Base-by-base conservation (phyloP, 495 filamentous ascomycete genomes). In the Aspergillus homomorphus region DNA sequence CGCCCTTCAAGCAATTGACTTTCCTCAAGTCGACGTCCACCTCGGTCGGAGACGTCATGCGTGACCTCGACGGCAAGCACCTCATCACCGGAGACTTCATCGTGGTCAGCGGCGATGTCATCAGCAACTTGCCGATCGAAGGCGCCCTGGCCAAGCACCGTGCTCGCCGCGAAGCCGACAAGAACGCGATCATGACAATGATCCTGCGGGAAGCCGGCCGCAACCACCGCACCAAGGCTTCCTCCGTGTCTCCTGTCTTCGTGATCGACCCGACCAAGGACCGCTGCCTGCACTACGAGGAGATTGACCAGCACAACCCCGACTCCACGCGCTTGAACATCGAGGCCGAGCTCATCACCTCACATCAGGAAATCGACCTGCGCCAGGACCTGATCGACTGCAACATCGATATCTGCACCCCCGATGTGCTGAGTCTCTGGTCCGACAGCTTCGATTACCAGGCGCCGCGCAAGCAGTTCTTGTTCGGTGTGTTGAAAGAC, bases 161-260 rank as follows among this genome's bases (percentile, higher is more conserved):
- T 53, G 84, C 86, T 49, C 88, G 94, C 30, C 86, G 94, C 44
- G 84, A 85, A 68, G 82, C 84, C 51, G 89, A 96, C 73, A 93
- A 94, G 67, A 92, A 96, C 69, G 91, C 93, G 15, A 97, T 96
- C 74, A 99, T 99, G 95, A 99, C 94, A 22, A 91, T 98, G 85
- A 80, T 99, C 21, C 74, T 98, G 52, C 82, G 89, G 49, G 84
- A 91, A 72, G 89, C 86, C 2, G 90, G 90, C n/a, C 73, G 77
- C 2, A 77, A 74, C 20, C 90, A 96, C 71, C 78, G 88, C 19
- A 90, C 88, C 26, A 92, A 90, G 73, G 78, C 85, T 2, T 82
- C 87, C 41, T 84, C 85, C 1, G 81, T 88, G 57, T 85, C 82
- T 15, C 93, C 92, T 0, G 82, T 92, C 7, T 99, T 97, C 68